Percentiles rank a stretch among this genome's conserved stretches.
Conservation (phyloP, 805 yeast genomes). For the Nakazawaea laoshanensis region DNA sequence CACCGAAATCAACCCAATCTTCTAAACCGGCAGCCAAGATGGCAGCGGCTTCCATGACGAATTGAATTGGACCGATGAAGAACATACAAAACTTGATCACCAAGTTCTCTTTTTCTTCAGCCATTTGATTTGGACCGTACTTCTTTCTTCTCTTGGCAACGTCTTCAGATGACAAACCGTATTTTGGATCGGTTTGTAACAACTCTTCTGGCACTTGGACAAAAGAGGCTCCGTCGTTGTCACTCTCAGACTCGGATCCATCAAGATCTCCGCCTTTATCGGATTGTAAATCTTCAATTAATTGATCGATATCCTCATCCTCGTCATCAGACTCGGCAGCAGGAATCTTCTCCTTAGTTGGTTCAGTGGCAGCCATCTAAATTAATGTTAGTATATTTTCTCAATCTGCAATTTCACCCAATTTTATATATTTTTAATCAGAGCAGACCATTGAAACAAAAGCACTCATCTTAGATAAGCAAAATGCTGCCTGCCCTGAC, state of each 20-base stretch:
- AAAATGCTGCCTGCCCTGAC: no score
- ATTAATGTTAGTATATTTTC: background rate
- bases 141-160: conserved; percentile 80
- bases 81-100: conserved; percentile 74
- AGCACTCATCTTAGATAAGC: no score
- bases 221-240: conserved; percentile 44
- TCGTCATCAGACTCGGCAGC: conserved; percentile 46
- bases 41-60: conserved; percentile 97
- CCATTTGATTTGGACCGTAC: conserved; percentile 86
- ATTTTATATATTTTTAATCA: no score
- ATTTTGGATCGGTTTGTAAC: conserved; percentile 70
- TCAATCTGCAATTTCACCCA: background rate
- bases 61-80: conserved; percentile 93
- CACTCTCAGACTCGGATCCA: conserved; percentile 42
- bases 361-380: conserved; percentile 15
- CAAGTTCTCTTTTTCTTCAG: conserved; percentile 78
- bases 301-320: conserved; percentile 64
- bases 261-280: conserved; percentile 41
- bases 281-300: conserved; percentile 73
- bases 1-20: conserved; percentile 99
- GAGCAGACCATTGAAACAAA: no score
- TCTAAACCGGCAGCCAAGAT: conserved; percentile 91
- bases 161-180: conserved; percentile 74
- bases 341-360: conserved; percentile 20
- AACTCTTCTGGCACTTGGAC: conserved; percentile 82